Base-by-base conservation (phyloP, 495 filamentous ascomycete genomes). In the Neurospora sp. region DNA sequence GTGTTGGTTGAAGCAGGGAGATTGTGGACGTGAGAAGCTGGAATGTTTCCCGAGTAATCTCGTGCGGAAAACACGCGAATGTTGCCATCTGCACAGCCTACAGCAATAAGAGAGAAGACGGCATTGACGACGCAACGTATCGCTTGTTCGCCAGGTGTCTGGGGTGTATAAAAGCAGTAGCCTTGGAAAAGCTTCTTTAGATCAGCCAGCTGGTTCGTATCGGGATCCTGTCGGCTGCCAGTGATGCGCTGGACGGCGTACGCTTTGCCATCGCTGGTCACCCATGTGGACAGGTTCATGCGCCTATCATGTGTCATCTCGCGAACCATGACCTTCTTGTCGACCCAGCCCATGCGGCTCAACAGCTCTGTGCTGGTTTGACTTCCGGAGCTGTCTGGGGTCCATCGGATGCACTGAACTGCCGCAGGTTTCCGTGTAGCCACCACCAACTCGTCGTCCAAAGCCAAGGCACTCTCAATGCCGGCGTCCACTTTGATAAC, bases 401-500 rank as follows among this genome's bases (percentile, higher is more conserved):
- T 90, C 96, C 96, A 99, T 72, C 92, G 88, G 73, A 99, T 98
- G 79, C 94, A 98, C 79, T 99, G 96, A 14, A 98, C 89, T 40
- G 96, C 96, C 2, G 94, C 91, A 2, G 96, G 96, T 79, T 95
- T 97, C 74, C 91, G 86, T 4, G 96, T 99, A 9, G 96, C 94
- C 48, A 99, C 94, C 44, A 99, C 87, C 40, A 99, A 86, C 81
- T 98, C 96, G 40, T 96, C 92, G 75, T 98, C 96, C 44, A 98
- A 85, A 3, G 96, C 95, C 68, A 98, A 81, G n/a, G 91, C 93
- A 75, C 84, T 87, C 75, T 89, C 89, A 74, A 99, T 97, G 2
- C 96, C 96, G 9, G 96, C 96, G 81, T 99, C 96, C 27, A 99
- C 93, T 82, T 96, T 96, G 72, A 99, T 98, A 31, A 96, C 94